Conservation (phyloP, 768 basidiomycete genomes). For the Podaxis sp. region DNA sequence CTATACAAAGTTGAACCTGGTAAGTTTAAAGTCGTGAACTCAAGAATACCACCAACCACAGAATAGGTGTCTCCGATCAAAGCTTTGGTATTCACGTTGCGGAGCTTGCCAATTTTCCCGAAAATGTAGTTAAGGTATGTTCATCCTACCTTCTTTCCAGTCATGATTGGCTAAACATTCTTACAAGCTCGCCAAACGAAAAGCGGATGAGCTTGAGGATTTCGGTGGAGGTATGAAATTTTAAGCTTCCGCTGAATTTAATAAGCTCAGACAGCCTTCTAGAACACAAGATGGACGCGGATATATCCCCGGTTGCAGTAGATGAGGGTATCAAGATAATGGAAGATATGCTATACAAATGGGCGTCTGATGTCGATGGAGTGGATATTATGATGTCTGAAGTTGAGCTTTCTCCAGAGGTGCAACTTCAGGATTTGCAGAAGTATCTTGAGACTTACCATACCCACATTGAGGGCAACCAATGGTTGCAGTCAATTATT, state of each 20-base stretch:
- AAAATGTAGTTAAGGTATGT: constrained; percentile 75
- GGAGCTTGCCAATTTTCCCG: constrained; percentile 95
- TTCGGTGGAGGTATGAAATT: constrained; percentile 42
- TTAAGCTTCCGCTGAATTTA: background rate
- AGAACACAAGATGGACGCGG: constrained; percentile 25
- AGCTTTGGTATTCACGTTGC: constrained; percentile 99
- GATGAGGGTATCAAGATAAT: constrained; percentile 81
- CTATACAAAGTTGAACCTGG: constrained; percentile 94
- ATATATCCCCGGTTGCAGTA: constrained; percentile 51
- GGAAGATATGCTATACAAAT: constrained; percentile 69
- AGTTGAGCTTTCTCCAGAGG: constrained; percentile 18
- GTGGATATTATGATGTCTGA: constrained; percentile 45
- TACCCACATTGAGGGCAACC: constrained; percentile 68
- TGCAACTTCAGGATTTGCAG: constrained; percentile 38
- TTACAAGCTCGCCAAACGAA: constrained; percentile 74
- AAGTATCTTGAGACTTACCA: constrained; percentile 61
- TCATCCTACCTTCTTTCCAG: background rate
- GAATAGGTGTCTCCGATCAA: constrained; percentile 86
- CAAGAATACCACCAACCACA: background rate
- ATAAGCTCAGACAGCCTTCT: background rate
- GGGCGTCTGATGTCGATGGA: constrained; percentile 45
- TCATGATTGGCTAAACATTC: background rate
- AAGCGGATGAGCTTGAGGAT: constrained; percentile 89
- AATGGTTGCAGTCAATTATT: constrained; percentile 70
- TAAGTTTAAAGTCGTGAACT: constrained; percentile 25